Evolutionary conservation across 1,139 yeast genomes (phyloP).

Genomic region (Yamadazyma triangularis): DNA sequence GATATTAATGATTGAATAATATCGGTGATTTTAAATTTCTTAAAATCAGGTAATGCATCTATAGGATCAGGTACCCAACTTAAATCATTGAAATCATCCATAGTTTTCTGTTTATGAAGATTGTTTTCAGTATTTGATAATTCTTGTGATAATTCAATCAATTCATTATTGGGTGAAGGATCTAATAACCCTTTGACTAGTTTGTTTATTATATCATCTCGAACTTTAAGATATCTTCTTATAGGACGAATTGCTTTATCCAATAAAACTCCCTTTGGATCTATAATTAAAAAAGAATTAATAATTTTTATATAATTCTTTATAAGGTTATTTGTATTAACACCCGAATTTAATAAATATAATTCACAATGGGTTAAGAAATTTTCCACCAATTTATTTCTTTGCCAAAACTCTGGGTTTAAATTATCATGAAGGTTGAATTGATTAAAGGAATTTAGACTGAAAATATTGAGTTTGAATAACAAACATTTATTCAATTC

Average conservation of each 20-base stretch:
- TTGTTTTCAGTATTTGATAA: conserved; percentile 25
- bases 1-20: conserved; percentile 69
- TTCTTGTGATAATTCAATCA: conserved; percentile 52
- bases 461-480: conserved; percentile 12
- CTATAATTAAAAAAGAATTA: conserved; percentile 68
- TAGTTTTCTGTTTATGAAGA: conserved; percentile 9
- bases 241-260: conserved; percentile 78
- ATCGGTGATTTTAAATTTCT: conserved; percentile 59
- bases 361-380: conserved; percentile 50
- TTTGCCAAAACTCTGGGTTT: conserved; percentile 22
- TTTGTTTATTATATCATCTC: conserved; percentile 69
- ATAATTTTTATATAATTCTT: conserved; percentile 69
- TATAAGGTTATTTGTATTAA: conserved; percentile 73
- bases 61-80: conserved; percentile 89
- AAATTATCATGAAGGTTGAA: conserved; percentile 2
- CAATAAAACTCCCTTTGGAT: conserved; percentile 79
- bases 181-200: conserved; percentile 71
- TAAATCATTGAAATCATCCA: conserved; percentile 42
- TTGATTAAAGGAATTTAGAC: conserved; percentile 1
- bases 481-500: conserved; percentile 57
- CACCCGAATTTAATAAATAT: conserved; percentile 72
- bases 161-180: conserved; percentile 36
- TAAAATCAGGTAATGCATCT: conserved; percentile 88
- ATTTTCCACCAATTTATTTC: conserved; percentile 49
- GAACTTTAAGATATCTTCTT: conserved; percentile 57